Conservation (phyloP, 176 grass and related monocot genomes). For the Stipa capillata region DNA sequence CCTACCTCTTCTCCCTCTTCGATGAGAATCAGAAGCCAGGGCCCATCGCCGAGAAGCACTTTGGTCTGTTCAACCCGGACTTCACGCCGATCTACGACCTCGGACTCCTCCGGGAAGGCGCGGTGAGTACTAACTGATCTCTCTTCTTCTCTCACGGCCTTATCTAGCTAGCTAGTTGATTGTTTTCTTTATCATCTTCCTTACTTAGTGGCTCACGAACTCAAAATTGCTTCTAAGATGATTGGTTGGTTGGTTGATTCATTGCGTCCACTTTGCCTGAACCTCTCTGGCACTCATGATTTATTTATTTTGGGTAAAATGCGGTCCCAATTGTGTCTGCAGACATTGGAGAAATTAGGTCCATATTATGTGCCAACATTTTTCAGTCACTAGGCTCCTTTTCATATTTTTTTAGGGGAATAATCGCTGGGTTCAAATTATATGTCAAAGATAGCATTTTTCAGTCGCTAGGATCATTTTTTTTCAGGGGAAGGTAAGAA, state of each 20-base stretch:
- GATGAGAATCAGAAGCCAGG: slow-evolving; percentile 79
- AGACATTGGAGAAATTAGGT: neutral
- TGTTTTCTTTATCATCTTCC: neutral
- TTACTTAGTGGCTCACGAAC: neutral
- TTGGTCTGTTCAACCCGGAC: slow-evolving; percentile 63
- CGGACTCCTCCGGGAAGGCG: slow-evolving; percentile 38
- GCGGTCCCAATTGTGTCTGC: neutral
- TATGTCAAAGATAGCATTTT: neutral
- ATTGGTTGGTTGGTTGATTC: neutral
- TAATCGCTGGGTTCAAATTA: neutral
- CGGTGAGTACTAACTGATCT: slow-evolving; percentile 13
- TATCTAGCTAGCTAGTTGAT: neutral
- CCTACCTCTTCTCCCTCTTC: slow-evolving; percentile 74
- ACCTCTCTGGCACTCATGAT: neutral
- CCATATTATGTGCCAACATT: neutral
- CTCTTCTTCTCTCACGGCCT: neutral
- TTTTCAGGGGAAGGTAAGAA: too few relatives aligned
- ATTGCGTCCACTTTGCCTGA: neutral
- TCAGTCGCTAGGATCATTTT: too few relatives aligned
- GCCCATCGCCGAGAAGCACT: slow-evolving; percentile 63
- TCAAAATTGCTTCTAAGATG: neutral
- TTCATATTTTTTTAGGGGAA: too few relatives aligned
- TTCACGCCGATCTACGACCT: slow-evolving; percentile 65
- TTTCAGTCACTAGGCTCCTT: too few relatives aligned
- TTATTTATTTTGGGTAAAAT: neutral